Conservation (phyloP, 2,329 filamentous ascomycete species). For the Verticillium albo-atrum region DNA sequence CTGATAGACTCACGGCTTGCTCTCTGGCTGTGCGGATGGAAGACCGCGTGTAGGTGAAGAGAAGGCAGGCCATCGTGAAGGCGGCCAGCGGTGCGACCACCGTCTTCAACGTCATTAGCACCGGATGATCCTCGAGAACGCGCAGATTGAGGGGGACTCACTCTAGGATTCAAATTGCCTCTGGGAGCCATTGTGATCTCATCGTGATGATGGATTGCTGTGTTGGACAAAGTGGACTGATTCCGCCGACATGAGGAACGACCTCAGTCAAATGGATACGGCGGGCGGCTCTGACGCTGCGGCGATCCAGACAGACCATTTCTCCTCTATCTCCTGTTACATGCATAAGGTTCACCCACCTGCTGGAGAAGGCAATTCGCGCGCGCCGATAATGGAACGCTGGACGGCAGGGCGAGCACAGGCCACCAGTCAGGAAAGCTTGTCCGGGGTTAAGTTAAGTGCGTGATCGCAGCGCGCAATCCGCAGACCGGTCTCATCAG, state of each 20-base stretch:
- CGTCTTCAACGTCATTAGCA: slow-evolving; percentile 21
- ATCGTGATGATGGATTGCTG: background rate
- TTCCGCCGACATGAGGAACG: background rate
- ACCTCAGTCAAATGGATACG: background rate
- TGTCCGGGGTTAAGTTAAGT: background rate
- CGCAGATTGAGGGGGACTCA: background rate
- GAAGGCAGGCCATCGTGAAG: slow-evolving; percentile 48
- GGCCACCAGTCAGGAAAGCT: background rate
- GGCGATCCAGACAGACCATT: background rate
- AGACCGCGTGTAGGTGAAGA: slow-evolving; percentile 41
- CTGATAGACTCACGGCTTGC: slow-evolving; percentile 21
- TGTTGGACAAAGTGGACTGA: background rate
- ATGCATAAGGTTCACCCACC: background rate
- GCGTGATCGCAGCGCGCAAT: background rate
- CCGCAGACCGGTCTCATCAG: background rate
- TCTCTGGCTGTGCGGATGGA: slow-evolving; percentile 33
- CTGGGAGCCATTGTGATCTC: slow-evolving; percentile 2
- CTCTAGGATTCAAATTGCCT: slow-evolving; percentile 13
- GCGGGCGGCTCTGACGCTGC: background rate
- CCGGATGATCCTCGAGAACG: background rate
- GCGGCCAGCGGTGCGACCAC: slow-evolving; percentile 47
- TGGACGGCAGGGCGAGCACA: background rate
- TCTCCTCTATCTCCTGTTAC: background rate
- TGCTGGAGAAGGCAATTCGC: background rate
- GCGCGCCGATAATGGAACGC: background rate